Evolutionary conservation across 2,329 filamentous ascomycete species (phyloP).

Genomic region (Ophiosphaerella herpotricha): DNA sequence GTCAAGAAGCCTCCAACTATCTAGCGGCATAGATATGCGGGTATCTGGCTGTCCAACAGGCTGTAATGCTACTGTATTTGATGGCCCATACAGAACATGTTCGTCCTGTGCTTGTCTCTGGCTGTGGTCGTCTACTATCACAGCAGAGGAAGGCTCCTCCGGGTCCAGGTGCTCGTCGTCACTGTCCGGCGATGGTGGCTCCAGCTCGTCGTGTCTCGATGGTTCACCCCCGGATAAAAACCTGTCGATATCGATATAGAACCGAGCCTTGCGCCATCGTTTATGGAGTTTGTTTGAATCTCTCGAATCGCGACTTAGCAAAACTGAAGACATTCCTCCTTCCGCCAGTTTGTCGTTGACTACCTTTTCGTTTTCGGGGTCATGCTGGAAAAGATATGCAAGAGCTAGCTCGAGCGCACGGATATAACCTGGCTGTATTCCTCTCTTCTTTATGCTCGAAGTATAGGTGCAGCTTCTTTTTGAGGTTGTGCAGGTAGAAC

Average conservation of each 20-base stretch:
- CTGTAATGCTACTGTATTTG: conserved; percentile 9
- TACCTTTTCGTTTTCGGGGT: conserved; percentile 63
- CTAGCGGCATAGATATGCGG: conserved; percentile 50
- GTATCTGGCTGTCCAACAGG: background rate
- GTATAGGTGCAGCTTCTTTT: conserved; percentile 72
- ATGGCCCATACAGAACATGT: conserved; percentile 10
- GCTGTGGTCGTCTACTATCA: conserved; percentile 4
- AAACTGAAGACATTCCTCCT: conserved; percentile 52
- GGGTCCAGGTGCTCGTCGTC: conserved; percentile 35
- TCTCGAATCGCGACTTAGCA: conserved; percentile 58
- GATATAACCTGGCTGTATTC: conserved; percentile 80
- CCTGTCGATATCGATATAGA: conserved; percentile 66
- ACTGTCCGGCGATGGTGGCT: conserved; percentile 22
- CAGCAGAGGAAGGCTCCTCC: conserved; percentile 14
- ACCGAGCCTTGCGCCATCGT: conserved; percentile 65
- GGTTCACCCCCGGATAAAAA: conserved; percentile 59
- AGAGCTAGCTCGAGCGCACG: conserved; percentile 72
- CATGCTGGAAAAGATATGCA: conserved; percentile 67
- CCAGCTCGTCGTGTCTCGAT: conserved; percentile 22
- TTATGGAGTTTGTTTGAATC: conserved; percentile 63
- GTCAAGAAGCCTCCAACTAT: conserved; percentile 67
- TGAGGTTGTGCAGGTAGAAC: conserved; percentile 68
- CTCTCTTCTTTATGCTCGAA: conserved; percentile 73
- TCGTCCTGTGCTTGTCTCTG: conserved; percentile 1
- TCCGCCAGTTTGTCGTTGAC: conserved; percentile 60